Evolutionary conservation across 2,329 filamentous ascomycete species (phyloP), one percentile per base, ranked within the genome.

Genomic region (Trichoderma harzianum): DNA sequence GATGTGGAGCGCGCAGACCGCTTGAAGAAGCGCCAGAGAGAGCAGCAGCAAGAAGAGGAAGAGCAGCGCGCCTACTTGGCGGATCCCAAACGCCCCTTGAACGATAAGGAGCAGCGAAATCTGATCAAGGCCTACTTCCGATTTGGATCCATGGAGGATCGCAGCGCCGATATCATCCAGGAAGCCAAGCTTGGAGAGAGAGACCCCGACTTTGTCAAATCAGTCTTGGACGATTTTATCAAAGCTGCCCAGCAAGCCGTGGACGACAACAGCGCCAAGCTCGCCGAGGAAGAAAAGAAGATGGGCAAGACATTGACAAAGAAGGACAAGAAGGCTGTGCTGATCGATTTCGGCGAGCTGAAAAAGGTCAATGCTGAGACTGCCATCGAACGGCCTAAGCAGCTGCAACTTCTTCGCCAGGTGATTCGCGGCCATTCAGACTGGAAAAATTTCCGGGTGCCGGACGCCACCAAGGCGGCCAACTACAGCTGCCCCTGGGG

Each of bases 351-450:
- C 82, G 91, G 92, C 60, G 94, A 95, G 70, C 92, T 98, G 65
- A 97, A 97, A 82, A 95, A 97, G 77, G 89, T 98, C 78, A 99
- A 99, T 78, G 96, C 96, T 0, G 94, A 97, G 82, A 98, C 96
- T 0, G 92, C 98, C 69, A 90, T 97, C 12, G 95, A 98, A 76
- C 91, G 97, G 10, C 95, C 96, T 0, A 89, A 91, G 61, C 95
- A 98, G 78, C 92, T 98, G 86, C 92, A 91, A 72, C 90, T 98
- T 76, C 86, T 99, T 47, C 92, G 91, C 72, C 88, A 93, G 74
- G 90, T 93, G 16, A 90, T 95, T 39, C 82, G 81, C n/a, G 87
- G 89, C 60, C 82, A 86, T 26, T 79, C 89, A 24, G 93, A 98
- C 77, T 92, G 90, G 83, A 89, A 86, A 76, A 92, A 88, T 60